These are phyloP conservation scores for Spirogloea muscicola DNA, from an alignment of 139 green algal genomes.

Conservation along the genomic window DNA sequence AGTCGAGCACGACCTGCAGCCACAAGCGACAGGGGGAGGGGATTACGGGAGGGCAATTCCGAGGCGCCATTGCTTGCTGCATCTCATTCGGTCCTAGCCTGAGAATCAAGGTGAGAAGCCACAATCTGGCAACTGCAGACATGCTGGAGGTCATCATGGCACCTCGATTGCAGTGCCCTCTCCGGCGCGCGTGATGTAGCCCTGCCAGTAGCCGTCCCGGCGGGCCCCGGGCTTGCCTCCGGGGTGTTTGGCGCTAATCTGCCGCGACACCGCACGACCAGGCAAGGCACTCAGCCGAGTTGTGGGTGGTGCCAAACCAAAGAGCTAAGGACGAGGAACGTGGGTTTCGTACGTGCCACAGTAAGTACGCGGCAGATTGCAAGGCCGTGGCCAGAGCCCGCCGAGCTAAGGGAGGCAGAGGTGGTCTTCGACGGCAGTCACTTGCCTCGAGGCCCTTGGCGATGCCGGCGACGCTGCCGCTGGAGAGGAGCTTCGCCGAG, in stretches of 20 bases:
- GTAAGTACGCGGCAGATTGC: no score
- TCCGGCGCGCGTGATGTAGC: conserved; percentile 47
- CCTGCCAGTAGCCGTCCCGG: conserved; percentile 51
- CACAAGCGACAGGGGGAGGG: background rate
- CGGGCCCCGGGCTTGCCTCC: conserved; percentile 9
- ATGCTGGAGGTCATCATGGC: background rate
- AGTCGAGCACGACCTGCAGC: background rate
- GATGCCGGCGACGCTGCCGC: conserved; percentile 7
- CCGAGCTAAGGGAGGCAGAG: no score
- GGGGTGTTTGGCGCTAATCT: conserved; percentile 40
- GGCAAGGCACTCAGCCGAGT: no score
- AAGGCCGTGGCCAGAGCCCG: no score
- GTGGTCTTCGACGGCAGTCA: no score
- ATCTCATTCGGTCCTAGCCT: no score
- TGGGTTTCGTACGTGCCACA: no score
- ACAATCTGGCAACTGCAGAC: background rate
- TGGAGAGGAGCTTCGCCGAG: conserved; percentile 10
- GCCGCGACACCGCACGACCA: no score
- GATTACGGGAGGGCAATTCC: background rate
- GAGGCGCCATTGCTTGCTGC: background rate
- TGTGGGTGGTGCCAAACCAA: no score
- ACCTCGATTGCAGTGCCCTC: conserved; percentile 41
- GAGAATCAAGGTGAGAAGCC: background rate
- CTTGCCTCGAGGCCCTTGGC: background rate
- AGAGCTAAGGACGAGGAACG: no score